Evolutionary conservation across 78 protist species (phyloP).

Genomic region (Isochrysis galbana): DNA sequence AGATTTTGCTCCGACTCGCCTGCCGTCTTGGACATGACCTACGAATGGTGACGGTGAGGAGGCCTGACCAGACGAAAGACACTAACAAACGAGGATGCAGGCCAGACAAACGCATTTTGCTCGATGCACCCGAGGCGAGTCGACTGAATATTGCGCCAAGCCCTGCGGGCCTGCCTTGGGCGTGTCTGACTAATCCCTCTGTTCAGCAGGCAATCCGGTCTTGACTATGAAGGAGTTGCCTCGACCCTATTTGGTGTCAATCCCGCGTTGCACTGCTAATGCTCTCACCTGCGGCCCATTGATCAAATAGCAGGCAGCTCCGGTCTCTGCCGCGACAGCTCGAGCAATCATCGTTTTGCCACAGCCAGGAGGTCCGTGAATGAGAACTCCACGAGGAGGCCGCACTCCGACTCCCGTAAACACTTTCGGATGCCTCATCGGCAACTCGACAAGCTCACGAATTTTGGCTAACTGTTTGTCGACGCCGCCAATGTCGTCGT

Average conservation of each 20-base stretch:
- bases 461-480: slow-evolving; percentile 98
- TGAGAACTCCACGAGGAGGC: slow-evolving; percentile 91
- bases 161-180: too few species aligned
- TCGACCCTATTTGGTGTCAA: too few species aligned
- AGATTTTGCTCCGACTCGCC: slow-evolving; percentile 96
- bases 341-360: slow-evolving; percentile 99
- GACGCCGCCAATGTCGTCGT: slow-evolving; percentile 99
- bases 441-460: slow-evolving; percentile 94
- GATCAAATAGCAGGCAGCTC: slow-evolving; percentile 98
- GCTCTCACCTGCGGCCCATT: slow-evolving; percentile 99
- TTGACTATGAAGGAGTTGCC: too few species aligned
- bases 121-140: too few species aligned
- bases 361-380: slow-evolving; percentile 99
- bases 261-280: too few species aligned
- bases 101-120: too few species aligned
- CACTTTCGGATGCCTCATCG: slow-evolving; percentile 99
- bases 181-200: too few species aligned
- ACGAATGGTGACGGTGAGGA: too few species aligned
- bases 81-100: too few species aligned
- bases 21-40: slow-evolving; percentile 99
- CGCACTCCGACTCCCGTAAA: slow-evolving; percentile 91
- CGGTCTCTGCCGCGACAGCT: slow-evolving; percentile 99
- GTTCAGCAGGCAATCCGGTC: too few species aligned
- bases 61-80: too few species aligned
- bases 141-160: too few species aligned